phyloP scores from a whole-genome alignment of 768 basidiomycete species.

The Pisolithus tinctorius region DNA sequence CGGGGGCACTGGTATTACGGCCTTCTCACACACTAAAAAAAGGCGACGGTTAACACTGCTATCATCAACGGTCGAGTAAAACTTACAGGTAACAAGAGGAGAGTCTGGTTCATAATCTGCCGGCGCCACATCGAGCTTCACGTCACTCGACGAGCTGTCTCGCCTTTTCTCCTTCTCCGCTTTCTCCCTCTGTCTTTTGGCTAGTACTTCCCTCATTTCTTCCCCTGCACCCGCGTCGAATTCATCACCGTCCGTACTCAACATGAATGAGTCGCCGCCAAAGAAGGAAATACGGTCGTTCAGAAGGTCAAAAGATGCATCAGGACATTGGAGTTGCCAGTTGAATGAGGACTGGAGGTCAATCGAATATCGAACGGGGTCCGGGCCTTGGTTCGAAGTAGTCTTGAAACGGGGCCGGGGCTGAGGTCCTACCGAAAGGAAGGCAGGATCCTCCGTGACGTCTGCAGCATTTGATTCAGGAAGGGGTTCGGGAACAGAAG shows the following conservation, averaged over 20 bases:
- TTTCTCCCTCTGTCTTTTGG: constrained; percentile 4
- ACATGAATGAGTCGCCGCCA: constrained; percentile 22
- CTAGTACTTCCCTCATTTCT: constrained; percentile 15
- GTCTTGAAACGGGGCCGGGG: constrained; percentile 8
- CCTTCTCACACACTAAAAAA: background rate
- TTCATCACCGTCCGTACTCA: constrained; percentile 14
- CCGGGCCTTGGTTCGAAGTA: background rate
- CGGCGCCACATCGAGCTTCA: background rate
- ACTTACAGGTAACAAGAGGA: constrained; percentile 1
- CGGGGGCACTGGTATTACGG: background rate
- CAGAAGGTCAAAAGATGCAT: constrained; percentile 29
- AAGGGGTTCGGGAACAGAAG: background rate
- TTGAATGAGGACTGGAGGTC: constrained; percentile 31
- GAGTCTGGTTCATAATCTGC: constrained; percentile 1
- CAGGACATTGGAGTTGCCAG: constrained; percentile 26
- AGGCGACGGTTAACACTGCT: background rate
- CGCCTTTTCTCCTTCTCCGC: background rate
- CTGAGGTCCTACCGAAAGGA: constrained; percentile 7
- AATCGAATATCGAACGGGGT: constrained; percentile 24
- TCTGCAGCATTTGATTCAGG: background rate
- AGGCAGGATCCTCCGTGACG: background rate
- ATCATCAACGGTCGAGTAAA: too few relatives aligned
- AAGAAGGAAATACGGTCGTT: constrained; percentile 32
- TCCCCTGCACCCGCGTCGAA: constrained; percentile 20
- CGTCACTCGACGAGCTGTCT: background rate